Conservation (phyloP, 2,329 filamentous ascomycete species). For the Periconia macrospinosa region DNA sequence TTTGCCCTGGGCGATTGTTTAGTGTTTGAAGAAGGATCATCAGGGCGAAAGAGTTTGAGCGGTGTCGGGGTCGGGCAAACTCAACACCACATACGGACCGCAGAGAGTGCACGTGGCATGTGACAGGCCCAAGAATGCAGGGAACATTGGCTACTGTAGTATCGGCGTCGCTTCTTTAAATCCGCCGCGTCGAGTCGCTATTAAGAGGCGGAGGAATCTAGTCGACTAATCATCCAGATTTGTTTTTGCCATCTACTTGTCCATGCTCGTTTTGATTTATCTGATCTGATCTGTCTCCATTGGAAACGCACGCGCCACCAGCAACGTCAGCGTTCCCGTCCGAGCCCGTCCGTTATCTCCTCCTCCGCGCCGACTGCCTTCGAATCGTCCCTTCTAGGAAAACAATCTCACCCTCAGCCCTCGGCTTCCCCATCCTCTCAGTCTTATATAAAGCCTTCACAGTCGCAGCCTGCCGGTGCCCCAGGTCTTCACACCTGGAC, state of each 20-base stretch:
- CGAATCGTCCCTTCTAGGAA: not conserved
- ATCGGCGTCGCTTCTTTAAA: not conserved
- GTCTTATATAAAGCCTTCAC: not conserved
- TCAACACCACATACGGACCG: not conserved
- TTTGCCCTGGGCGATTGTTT: no score
- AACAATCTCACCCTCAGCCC: not conserved
- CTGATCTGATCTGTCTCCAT: not conserved
- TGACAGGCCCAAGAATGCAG: no score
- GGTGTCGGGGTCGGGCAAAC: not conserved
- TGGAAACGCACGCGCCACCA: not conserved
- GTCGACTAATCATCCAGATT: no score
- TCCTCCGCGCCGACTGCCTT: not conserved
- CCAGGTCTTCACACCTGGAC: conserved; percentile 7
- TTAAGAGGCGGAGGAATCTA: not conserved
- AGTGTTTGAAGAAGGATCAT: no score
- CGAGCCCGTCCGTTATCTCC: not conserved
- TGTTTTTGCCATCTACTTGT: no score
- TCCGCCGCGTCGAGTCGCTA: not conserved
- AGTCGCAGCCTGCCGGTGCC: conserved; percentile 5
- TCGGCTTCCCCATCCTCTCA: not conserved
- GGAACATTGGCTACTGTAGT: no score
- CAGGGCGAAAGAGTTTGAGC: not conserved
- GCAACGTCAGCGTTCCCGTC: not conserved
- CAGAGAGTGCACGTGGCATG: not conserved
- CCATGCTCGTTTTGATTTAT: no score